phyloP scores from a whole-genome alignment of 169 alveolate species.

The Fabrea salina region DNA sequence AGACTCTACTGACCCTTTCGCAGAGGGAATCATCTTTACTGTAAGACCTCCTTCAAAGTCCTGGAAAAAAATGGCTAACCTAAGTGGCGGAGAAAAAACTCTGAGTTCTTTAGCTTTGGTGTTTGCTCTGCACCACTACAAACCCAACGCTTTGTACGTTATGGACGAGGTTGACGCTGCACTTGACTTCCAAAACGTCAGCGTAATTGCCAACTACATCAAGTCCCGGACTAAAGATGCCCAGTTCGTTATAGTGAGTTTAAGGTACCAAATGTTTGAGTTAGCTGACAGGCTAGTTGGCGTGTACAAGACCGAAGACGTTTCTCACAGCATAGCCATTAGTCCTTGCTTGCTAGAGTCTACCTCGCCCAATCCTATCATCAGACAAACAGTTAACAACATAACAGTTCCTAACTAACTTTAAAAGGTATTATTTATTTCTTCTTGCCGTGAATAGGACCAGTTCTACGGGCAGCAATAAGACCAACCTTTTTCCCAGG shows the following conservation, averaged over 20 bases:
- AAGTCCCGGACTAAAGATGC: conserved; percentile 89
- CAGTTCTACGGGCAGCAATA: conserved; percentile 99
- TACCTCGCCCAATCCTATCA: background rate
- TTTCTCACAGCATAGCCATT: background rate
- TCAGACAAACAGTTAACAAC: conserved; percentile 6
- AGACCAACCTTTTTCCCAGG: conserved; percentile 99
- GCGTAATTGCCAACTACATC: conserved; percentile 89
- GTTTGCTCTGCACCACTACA: conserved; percentile 98
- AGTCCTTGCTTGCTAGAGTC: background rate
- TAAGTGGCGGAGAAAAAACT: conserved; percentile 99
- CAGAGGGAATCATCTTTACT: conserved; percentile 95
- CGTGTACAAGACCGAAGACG: conserved; percentile 77
- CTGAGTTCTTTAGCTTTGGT: conserved; percentile 94
- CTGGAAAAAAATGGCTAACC: conserved; percentile 95
- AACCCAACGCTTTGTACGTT: conserved; percentile 98
- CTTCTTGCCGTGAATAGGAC: conserved; percentile 94
- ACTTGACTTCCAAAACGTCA: conserved; percentile 95
- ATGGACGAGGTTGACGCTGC: conserved; percentile 99
- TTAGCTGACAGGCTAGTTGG: conserved; percentile 92
- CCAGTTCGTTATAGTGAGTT: conserved; percentile 96
- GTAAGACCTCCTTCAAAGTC: conserved; percentile 97
- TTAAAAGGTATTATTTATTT: too few relatives aligned
- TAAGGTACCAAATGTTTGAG: conserved; percentile 96
- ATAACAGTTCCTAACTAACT: too few relatives aligned
- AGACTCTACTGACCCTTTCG: conserved; percentile 95